Evolutionary conservation across 1,284 basidiomycete genomes (phyloP).

Genomic region (Vanrija pseudolonga): DNA sequence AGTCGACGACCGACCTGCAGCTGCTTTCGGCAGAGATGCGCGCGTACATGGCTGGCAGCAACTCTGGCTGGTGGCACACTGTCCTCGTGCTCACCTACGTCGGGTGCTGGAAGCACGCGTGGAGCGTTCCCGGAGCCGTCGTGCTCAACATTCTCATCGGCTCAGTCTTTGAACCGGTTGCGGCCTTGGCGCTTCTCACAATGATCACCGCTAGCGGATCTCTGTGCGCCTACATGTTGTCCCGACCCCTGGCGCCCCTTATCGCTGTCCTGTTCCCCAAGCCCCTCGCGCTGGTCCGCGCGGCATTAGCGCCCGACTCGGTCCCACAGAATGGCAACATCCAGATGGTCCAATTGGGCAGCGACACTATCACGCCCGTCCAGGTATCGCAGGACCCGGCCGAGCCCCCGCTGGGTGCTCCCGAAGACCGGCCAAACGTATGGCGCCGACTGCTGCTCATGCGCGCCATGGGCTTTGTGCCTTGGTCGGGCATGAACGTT

Average conservation of each 20-base stretch:
- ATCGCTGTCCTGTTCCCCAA: conserved; percentile 74
- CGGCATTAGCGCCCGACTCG: conserved; percentile 39
- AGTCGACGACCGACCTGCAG: conserved; percentile 48
- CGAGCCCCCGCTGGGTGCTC: conserved; percentile 22
- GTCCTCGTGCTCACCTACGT: conserved; percentile 76
- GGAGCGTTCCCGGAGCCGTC: conserved; percentile 87
- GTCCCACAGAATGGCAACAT: conserved; percentile 14
- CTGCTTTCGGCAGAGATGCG: conserved; percentile 47
- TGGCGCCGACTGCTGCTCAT: conserved; percentile 83
- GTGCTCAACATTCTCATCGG: conserved; percentile 89
- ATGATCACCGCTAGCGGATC: conserved; percentile 81
- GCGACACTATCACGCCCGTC: conserved; percentile 46
- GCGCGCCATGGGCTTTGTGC: conserved; percentile 81
- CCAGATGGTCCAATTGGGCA: background rate
- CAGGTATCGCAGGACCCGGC: conserved; percentile 33
- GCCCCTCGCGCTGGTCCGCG: conserved; percentile 64
- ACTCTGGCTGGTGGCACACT: conserved; percentile 47
- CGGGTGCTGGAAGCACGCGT: conserved; percentile 88
- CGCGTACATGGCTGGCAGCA: conserved; percentile 45
- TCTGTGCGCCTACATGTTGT: conserved; percentile 68
- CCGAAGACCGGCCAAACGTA: conserved; percentile 50
- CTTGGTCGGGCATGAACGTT: conserved; percentile 92
- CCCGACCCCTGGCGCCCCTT: conserved; percentile 77
- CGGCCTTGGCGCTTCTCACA: conserved; percentile 73
- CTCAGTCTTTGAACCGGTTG: conserved; percentile 72